Conservation (phyloP, 768 basidiomycete species). For the Epithele typhae region DNA sequence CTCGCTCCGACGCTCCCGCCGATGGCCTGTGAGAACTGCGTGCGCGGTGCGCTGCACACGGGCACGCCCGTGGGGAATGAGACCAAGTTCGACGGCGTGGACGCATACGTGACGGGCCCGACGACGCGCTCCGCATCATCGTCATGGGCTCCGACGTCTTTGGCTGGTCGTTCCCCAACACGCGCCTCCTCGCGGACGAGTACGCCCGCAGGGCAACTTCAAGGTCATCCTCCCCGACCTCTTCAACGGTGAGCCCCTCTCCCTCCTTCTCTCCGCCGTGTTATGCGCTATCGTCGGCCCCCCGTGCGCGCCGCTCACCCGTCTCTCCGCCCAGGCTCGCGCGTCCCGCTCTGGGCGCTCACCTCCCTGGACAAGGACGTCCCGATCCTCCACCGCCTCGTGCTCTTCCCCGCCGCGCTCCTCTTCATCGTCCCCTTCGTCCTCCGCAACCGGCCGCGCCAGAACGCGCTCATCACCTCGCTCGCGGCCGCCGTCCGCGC, state of each 20-base stretch:
- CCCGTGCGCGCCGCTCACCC: not conserved
- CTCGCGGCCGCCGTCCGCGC: constrained; percentile 8
- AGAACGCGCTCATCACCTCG: constrained; percentile 7
- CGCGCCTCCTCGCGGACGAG: constrained; percentile 21
- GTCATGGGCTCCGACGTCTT: constrained; percentile 18
- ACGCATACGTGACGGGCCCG: constrained; percentile 16
- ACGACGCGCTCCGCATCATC: constrained; percentile 11
- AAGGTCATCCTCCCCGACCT: constrained; percentile 18
- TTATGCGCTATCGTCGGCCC: no score
- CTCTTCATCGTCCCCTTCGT: constrained; percentile 18
- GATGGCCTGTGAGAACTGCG: constrained; percentile 18
- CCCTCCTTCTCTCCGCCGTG: not conserved
- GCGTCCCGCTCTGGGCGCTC: constrained; percentile 15
- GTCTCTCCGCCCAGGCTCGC: constrained; percentile 6
- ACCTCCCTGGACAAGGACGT: constrained; percentile 6
- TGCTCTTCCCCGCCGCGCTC: constrained; percentile 9
- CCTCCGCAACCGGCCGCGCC: constrained; percentile 16
- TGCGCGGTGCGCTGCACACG: constrained; percentile 12
- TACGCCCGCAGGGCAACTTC: constrained; percentile 14
- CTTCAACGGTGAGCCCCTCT: constrained; percentile 11
- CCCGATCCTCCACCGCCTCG: constrained; percentile 9
- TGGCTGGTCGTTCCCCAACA: constrained; percentile 17
- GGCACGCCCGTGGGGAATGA: constrained; percentile 15
- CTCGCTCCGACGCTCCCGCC: no score
- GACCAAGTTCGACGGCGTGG: constrained; percentile 14